Evolutionary conservation across 208 protist species (phyloP), one percentile per base, ranked within the genome.

Genomic region (Leishmania martiniquensis): DNA sequence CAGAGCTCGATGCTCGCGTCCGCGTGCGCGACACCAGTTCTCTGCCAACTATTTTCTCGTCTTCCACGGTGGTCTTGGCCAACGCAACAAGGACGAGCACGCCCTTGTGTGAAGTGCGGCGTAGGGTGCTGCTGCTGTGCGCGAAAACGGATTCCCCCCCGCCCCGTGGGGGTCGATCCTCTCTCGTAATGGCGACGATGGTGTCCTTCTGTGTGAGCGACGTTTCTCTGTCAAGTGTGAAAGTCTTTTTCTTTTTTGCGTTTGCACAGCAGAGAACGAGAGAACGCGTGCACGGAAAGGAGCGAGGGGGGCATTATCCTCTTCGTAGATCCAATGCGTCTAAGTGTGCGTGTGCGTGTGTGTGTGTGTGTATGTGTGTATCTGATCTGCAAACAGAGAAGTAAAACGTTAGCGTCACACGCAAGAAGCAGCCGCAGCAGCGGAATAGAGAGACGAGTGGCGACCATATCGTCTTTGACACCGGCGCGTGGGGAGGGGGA

Each of bases 301-400:
- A n/a, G n/a, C n/a, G n/a, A n/a, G n/a, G n/a, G n/a, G n/a, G n/a
- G n/a, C n/a, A n/a, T n/a, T n/a, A n/a, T n/a, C n/a, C n/a, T n/a
- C n/a, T n/a, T n/a, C n/a, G n/a, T n/a, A n/a, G n/a, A n/a, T n/a
- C n/a, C n/a, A n/a, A n/a, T n/a, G n/a, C n/a, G n/a, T n/a, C n/a
- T 57, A 0, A 29, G 66, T 25, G 39, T 52, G n/a, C 22, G 39
- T 70, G 37, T 49, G 42, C 3, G 63, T 34, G 42, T 70, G 65
- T 45, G 65, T 70, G 65, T 42, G 29, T 66, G 29, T 66, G 60
- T 63, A 29, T 63, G 57, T 63, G 52, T 57, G 52, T 6, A 57
- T 7, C 4, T 22, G 12, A 15, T 29, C 52, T 57, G 22, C 52
- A 15, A n/a, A 57, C 22, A 57, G 52, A 7, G 20, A n/a, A n/a